A percentile compares a stretch with the other conserved stretches of the same genome.
These are phyloP conservation scores for Pythium guiyangense DNA, from an alignment of 352 stramenopile genomes.

Conservation along the genomic window DNA sequence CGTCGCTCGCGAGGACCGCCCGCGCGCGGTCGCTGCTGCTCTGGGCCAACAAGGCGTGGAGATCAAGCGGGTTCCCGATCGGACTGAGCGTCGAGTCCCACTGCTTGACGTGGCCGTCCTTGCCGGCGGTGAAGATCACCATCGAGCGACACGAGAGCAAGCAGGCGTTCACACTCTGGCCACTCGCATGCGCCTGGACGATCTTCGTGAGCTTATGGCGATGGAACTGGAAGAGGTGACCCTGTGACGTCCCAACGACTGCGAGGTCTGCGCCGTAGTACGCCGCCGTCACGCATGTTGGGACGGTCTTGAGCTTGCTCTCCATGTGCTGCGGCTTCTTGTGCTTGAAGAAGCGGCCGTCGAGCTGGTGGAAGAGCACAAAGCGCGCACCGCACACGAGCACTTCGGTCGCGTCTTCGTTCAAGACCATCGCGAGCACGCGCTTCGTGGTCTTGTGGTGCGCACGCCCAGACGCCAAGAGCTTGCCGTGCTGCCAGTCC, in stretches of 20 bases:
- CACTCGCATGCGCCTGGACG: slow-evolving; percentile 51
- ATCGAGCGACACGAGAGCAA: slow-evolving; percentile 59
- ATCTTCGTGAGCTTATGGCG: slow-evolving; percentile 43
- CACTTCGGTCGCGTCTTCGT: slow-evolving; percentile 67
- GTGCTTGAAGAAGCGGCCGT: slow-evolving; percentile 59
- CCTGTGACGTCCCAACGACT: slow-evolving; percentile 58
- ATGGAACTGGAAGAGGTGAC: slow-evolving; percentile 70
- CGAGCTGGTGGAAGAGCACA: slow-evolving; percentile 51
- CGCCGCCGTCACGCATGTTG: slow-evolving; percentile 38
- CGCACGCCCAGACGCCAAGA: slow-evolving; percentile 55
- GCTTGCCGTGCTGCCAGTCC: slow-evolving; percentile 64
- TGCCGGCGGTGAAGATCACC: slow-evolving; percentile 74
- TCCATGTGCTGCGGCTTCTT: slow-evolving; percentile 50
- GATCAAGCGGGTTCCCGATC: slow-evolving; percentile 62
- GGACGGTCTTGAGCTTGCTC: slow-evolving; percentile 35
- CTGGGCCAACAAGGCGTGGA: slow-evolving; percentile 30
- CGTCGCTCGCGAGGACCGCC: slow-evolving; percentile 32
- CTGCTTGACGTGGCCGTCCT: slow-evolving; percentile 73
- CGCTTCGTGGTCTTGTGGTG: slow-evolving; percentile 25
- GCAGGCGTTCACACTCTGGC: slow-evolving; percentile 55
- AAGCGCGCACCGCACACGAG: slow-evolving; percentile 61
- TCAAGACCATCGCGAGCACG: slow-evolving; percentile 53
- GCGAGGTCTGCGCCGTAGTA: slow-evolving; percentile 54
- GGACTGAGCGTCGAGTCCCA: slow-evolving; percentile 75
- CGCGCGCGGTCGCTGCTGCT: neutral